Evolutionary conservation across 495 filamentous ascomycete species (phyloP), one percentile per base, ranked within the genome.

Genomic region (Aspergillus sclerotioniger): DNA sequence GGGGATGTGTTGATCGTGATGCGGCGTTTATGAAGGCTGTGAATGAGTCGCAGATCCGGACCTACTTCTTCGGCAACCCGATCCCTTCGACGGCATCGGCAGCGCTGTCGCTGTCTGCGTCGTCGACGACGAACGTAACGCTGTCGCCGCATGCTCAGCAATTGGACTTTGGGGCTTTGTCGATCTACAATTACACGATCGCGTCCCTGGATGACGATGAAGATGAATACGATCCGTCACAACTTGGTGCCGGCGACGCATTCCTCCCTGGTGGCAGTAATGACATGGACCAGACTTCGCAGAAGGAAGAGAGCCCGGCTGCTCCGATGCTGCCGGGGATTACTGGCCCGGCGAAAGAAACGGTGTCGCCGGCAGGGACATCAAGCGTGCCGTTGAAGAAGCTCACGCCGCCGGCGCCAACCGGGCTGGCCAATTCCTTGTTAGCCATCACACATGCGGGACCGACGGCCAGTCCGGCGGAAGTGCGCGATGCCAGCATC

Each of bases 1-100:
- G 91, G 15, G 94, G 94, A 6, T 92, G 90, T 51, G 91, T 91
- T 12, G 86, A 92, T 61, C 81, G 91, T 39, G 91, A 96, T 59
- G 82, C 84, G 12, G 69, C 77, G 1, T 97, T 89, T 68, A 82
- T 91, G 77, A 88, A 87, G 56, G 78, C 82, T 29, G 70, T 83
- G 3, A 79, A 86, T 25, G 88, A 93, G 58, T 84, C 85, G 0
- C 84, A 88, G 31, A 91, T 97, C 16, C 87, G 86, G 53, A 85
- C 92, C 56, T 99, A 98, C 71, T 99, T 98, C 78, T 98, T 97
- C 70, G 94, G 94, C 3, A 86, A 87, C 58, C 60, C 80, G 0
- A 73, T 73, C 21, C 66, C 73, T 0, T 66, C 73, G 0, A 69
- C 71, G 17, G 67, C 62, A 19, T 70, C 72, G 1, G 58, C 69